Percentiles rank a stretch among this genome's conserved stretches.
These are phyloP conservation scores for Tagetes patula DNA, from an alignment of 129 eudicot species.

Conservation along the genomic window DNA sequence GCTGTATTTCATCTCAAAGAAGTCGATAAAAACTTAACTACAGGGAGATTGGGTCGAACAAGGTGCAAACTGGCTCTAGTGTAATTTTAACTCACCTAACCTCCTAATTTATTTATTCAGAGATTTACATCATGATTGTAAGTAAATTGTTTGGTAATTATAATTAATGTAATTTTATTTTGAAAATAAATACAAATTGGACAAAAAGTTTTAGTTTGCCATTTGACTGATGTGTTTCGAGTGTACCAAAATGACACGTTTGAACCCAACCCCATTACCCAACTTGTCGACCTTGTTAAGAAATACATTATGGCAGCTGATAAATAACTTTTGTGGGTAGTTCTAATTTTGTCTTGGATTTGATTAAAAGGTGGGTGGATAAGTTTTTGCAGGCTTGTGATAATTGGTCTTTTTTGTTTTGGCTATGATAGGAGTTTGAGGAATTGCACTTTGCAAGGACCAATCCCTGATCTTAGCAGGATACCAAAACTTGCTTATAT, in stretches of 20 bases:
- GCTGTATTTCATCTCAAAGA: not conserved
- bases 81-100: not conserved
- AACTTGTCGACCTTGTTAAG: not conserved
- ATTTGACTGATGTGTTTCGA: not conserved
- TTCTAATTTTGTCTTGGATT: not conserved
- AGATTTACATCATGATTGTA: not conserved
- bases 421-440: constrained; percentile 73
- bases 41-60: not conserved
- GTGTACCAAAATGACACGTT: not conserved
- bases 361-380: constrained; percentile 2
- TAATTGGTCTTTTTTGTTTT: constrained; percentile 23
- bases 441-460: constrained; percentile 80
- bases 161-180: not conserved
- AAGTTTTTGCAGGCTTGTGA: not conserved
- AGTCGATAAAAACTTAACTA: not conserved
- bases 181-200: not conserved
- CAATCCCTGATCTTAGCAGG: constrained; percentile 76
- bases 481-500: constrained; percentile 57
- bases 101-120: not conserved
- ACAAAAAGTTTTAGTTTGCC: not conserved
- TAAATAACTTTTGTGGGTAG: not conserved
- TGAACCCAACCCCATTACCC: not conserved
- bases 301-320: not conserved
- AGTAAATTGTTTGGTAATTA: not conserved
- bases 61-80: not conserved